Evolutionary conservation across 2,329 filamentous ascomycete species (phyloP), one percentile per base, ranked within the genome.

Genomic region (Colletotrichum abscissum): DNA sequence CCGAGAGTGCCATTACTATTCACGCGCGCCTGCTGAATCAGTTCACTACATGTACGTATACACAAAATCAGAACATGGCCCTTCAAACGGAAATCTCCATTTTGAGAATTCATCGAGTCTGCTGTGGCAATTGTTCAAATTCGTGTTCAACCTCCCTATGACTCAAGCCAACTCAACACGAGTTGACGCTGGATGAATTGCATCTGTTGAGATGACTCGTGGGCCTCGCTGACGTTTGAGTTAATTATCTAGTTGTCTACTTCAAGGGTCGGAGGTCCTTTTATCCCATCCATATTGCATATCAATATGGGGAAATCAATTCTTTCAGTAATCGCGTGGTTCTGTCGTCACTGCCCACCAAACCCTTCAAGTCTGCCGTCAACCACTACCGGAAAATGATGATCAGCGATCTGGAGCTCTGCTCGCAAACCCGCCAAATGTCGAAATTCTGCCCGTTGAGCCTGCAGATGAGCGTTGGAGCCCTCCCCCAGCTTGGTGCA

Each of bases 341-440:
- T 8, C 14, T n/a, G 62, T 22, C 38, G 30, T 59, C 62, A 54
- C 38, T 22, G 55, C 5, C 62, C 55, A 59, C 38, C 42, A 11
- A 49, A 59, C 7, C 11, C 28, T n/a, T 22, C 12, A 14, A 65
- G 19, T 54, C n/a, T 9, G 28, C n/a, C 35, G 46, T 57, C 22
- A 42, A n/a, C 8, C 14, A 14, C 56, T 24, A 22, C 19, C 16
- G 38, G 22, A 66, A 57, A n/a, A 70, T 70, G 62, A 66, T 24
- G 67, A 70, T 70, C 55, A 70, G 54, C 55, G 30, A 16, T 24
- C 57, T 33, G 33, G 28, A 19, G 38, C 38, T 19, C 16, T 42
- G 16, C 38, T 28, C 49, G 46, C 30, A 14, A 46, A 24, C 22
- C 54, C 16, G 54, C 12, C 26, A 12, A 9, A 26, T 28, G 12